Percentiles rank a stretch among this genome's conserved stretches.
Conservation (phyloP, 495 filamentous ascomycete species). For the Amniculicola lignicola region DNA sequence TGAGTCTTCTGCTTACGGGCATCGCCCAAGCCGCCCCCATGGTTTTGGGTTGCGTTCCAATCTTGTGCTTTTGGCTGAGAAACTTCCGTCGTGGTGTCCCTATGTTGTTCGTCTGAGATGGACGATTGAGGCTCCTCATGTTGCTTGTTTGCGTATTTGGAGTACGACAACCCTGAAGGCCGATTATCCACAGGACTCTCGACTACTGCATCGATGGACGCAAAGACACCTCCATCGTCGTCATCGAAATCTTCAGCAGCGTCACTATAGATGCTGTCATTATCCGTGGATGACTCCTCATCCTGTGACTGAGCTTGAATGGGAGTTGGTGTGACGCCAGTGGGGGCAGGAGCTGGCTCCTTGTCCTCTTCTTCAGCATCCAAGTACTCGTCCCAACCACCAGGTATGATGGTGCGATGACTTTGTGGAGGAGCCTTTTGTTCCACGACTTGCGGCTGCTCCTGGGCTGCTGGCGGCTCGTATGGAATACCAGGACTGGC, state of each 20-base stretch:
- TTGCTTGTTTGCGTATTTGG: slow-evolving; percentile 29
- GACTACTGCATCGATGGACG: slow-evolving; percentile 80
- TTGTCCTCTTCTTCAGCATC: slow-evolving; percentile 6
- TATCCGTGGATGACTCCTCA: slow-evolving; percentile 46
- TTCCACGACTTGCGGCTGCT: slow-evolving; percentile 19
- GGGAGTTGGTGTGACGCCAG: background rate
- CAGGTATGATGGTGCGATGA: too few relatives aligned
- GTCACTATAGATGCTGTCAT: slow-evolving; percentile 79
- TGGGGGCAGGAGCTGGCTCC: background rate
- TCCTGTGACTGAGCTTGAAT: background rate
- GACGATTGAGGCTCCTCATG: too few relatives aligned
- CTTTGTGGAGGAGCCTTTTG: too few relatives aligned
- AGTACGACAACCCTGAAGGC: slow-evolving; percentile 16
- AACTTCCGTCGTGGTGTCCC: background rate
- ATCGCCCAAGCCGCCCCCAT: slow-evolving; percentile 60
- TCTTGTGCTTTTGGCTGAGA: slow-evolving; percentile 42
- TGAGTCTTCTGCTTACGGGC: slow-evolving; percentile 58
- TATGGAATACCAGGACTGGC: slow-evolving; percentile 19
- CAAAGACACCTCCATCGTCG: slow-evolving; percentile 68
- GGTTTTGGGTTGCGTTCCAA: slow-evolving; percentile 61
- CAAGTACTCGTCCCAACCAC: slow-evolving; percentile 26
- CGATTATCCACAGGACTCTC: slow-evolving; percentile 51
- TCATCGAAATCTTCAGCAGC: slow-evolving; percentile 75
- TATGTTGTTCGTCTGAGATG: background rate
- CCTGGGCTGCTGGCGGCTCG: slow-evolving; percentile 20